These are phyloP conservation scores for Debaryomyces hansenii DNA, from an alignment of 805 yeast genomes.

Conservation along the genomic window DNA sequence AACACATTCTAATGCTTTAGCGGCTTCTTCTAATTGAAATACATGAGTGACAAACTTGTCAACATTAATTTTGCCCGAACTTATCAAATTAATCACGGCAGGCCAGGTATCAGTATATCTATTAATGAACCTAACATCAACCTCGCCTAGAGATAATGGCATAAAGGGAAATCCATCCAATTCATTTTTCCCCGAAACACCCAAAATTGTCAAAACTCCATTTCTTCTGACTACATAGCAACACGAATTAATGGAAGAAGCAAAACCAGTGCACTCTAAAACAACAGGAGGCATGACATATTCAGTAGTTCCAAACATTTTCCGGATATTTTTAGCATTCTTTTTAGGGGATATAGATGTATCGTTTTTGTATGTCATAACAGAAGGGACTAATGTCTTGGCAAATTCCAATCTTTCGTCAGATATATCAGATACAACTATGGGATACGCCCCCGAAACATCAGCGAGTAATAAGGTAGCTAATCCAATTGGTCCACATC, in stretches of 20 bases:
- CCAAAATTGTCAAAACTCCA: conserved; percentile 18
- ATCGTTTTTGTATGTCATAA: conserved; percentile 44
- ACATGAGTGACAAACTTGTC: conserved; percentile 18
- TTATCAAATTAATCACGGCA: conserved; percentile 16
- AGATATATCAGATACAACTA: conserved; percentile 23
- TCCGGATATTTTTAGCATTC: conserved; percentile 39
- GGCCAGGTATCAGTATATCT: conserved; percentile 15
- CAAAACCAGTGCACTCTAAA: conserved; percentile 22
- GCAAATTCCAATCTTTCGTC: conserved; percentile 23
- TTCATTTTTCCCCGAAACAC: conserved; percentile 17
- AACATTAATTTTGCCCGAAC: conserved; percentile 9
- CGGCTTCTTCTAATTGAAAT: conserved; percentile 19
- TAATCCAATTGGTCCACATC: conserved; percentile 29
- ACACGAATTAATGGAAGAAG: conserved; percentile 17
- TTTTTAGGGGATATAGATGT: conserved; percentile 28
- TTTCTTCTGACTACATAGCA: conserved; percentile 14
- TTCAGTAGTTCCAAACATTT: conserved; percentile 34
- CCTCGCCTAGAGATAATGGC: conserved; percentile 11
- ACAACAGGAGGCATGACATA: conserved; percentile 18
- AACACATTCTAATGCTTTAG: conserved; percentile 19
- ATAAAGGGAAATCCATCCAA: conserved; percentile 20
- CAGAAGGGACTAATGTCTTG: conserved; percentile 33
- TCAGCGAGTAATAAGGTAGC: conserved; percentile 19
- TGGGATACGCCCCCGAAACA: conserved; percentile 20
- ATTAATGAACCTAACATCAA: conserved; percentile 19